phyloP scores from a whole-genome alignment of 2,329 filamentous ascomycete species.

The Fusarium begoniae region DNA sequence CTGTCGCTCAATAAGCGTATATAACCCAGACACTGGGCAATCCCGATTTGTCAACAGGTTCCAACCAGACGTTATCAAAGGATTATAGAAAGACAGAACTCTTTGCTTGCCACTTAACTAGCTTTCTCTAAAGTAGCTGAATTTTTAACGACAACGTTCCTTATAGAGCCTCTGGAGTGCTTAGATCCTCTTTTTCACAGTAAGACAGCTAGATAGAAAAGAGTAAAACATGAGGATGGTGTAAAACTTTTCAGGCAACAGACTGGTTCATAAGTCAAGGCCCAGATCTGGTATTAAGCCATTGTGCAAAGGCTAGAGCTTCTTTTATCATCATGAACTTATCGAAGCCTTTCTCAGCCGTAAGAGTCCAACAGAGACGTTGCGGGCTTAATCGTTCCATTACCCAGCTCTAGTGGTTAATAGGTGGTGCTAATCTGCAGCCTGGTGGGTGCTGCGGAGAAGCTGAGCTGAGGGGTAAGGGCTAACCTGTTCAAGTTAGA shows the following conservation, averaged over 20 bases:
- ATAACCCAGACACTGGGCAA: accelerated
- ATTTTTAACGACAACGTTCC: no score
- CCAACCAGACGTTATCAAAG: accelerated
- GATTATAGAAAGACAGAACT: accelerated
- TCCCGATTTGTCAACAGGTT: accelerated
- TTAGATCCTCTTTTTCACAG: accelerated
- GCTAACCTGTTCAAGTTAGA: background rate
- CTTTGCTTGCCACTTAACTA: background rate
- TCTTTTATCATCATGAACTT: accelerated
- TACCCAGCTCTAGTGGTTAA: accelerated
- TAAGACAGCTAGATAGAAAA: accelerated
- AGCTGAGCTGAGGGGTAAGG: background rate
- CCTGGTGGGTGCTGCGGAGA: background rate
- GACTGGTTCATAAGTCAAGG: accelerated
- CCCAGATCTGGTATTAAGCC: accelerated
- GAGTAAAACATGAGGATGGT: background rate
- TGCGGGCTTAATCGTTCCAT: accelerated
- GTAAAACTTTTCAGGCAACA: background rate
- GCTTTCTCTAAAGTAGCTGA: accelerated
- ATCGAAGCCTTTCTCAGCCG: accelerated
- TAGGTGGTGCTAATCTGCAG: accelerated
- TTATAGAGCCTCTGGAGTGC: accelerated
- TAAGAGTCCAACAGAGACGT: accelerated
- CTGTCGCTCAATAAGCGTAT: accelerated
- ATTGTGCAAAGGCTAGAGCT: accelerated